Evolutionary conservation across 495 filamentous ascomycete species (phyloP), one percentile per base, ranked within the genome.

Genomic region (Chaetomidium leptoderma): DNA sequence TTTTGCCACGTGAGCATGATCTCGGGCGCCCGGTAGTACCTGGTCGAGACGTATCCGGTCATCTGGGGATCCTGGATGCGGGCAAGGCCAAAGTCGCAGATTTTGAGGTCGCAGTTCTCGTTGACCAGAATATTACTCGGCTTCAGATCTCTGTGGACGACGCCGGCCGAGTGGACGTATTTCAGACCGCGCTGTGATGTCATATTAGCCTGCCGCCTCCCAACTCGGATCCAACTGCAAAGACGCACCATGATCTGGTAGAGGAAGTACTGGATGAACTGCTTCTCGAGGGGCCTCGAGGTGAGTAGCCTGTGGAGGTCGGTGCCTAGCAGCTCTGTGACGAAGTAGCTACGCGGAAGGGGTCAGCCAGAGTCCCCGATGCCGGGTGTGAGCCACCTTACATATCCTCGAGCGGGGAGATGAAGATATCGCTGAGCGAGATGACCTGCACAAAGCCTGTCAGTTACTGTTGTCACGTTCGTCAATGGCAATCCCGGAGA

Each of bases 1-100:
- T 97, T 98, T 73, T 98, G 93, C 93, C 93, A 98, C 43, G 93
- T 98, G 66, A 98, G 90, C 93, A 98, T 98, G 70, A 98, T 98
- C 74, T 98, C 93, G 16, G 93, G 93, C 5, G 93, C 93, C 48
- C 93, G 87, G 77, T 98, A 98, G 80, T 98, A 98, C 77, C 93
- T 81, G 50, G 93, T 98, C 47, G 93, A 98, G 40, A 98, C 93
- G 68, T 98, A 98, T 66, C 93, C 93, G 37, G 93, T 98, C 93
- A 98, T 98, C 74, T 98, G 93, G n/a, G 93, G 93, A 66, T 98
- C 93, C 73, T 98, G 93, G 66, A 98, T 96, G 66, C 93, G 89
- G 39, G 93, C 93, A 53, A 98, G 79, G 58, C 93, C 93, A 65
- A 98, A 98, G 71, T 98, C 93, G 81, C 93, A 98, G 72, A 98